Conservation (phyloP, 2,329 filamentous ascomycete species). For the Apiospora arundinis region DNA sequence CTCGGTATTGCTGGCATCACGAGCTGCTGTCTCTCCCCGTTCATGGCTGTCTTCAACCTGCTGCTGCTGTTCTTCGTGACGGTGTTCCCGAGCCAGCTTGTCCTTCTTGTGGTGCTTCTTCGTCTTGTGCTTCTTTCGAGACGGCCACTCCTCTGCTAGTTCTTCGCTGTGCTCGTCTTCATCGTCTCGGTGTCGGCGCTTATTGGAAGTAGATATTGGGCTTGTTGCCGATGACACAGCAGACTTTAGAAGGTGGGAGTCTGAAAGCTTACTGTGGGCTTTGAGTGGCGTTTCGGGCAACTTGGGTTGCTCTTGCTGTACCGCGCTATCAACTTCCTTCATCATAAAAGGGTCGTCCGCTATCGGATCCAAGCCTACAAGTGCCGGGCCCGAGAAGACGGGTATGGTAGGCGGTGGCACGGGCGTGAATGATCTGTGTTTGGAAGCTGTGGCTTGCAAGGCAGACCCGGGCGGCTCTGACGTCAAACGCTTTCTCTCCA, state of each 20-base stretch:
- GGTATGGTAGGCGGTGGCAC: not conserved
- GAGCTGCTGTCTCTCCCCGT: not conserved
- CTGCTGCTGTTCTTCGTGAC: not conserved
- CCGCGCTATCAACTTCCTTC: not conserved
- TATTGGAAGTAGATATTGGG: not conserved
- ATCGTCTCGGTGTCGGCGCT: not conserved
- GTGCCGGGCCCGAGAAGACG: not conserved
- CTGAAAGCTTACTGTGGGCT: not conserved
- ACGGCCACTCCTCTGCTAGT: not conserved
- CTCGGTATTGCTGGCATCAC: not conserved
- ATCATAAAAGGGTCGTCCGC: not conserved
- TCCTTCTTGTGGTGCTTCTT: constrained; percentile 10
- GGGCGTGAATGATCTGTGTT: not conserved
- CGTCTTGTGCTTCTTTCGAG: constrained; percentile 1
- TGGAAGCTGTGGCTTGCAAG: not conserved
- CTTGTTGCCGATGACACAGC: not conserved
- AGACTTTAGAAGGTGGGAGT: not conserved
- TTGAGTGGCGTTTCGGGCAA: not conserved
- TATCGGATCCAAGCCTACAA: not conserved
- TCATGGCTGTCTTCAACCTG: not conserved
- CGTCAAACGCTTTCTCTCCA: not conserved
- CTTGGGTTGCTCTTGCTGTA: not conserved
- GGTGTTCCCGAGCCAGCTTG: not conserved
- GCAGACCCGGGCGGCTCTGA: not conserved
- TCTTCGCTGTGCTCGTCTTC: not conserved